These are phyloP conservation scores for Aegilops sharonensis DNA, from an alignment of 176 grass and related monocot genomes.

Conservation along the genomic window DNA sequence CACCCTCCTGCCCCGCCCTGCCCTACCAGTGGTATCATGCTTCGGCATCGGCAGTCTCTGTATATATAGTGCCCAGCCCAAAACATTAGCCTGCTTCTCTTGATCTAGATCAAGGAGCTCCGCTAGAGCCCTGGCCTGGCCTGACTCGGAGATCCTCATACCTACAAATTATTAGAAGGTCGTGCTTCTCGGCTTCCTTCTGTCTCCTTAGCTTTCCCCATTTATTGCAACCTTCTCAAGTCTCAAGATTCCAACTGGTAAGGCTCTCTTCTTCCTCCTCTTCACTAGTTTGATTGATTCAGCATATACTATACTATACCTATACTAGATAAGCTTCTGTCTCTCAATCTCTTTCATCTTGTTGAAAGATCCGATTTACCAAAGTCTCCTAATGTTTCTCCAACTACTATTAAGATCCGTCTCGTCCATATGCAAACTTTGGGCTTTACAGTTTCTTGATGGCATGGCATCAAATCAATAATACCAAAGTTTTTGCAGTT, in stretches of 20 bases:
- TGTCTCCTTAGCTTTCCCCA: not conserved
- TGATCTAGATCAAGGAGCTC: conserved; percentile 24
- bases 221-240: conserved; percentile 11
- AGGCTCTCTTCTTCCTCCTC: not conserved
- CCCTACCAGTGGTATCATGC: not conserved
- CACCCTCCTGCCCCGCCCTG: conserved; percentile 16
- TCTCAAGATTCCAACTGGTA: conserved; percentile 21
- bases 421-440: conserved; percentile 5
- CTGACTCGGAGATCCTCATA: not conserved
- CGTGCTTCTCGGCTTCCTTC: not conserved
- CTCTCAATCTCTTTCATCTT: not conserved
- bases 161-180: not conserved
- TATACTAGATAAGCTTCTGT: not conserved
- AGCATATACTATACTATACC: not conserved
- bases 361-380: not conserved
- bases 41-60: not conserved
- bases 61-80: not conserved
- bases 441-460: not conserved
- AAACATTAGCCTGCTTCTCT: conserved; percentile 23
- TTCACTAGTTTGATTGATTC: conserved; percentile 2
- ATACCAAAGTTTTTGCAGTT: not conserved
- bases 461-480: not conserved
- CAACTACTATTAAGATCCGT: not conserved
- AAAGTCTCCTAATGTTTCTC: not conserved
- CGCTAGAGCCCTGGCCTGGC: not conserved